These are phyloP conservation scores for Kodamaea fungicola DNA, from an alignment of 1,139 yeast genomes.

Conservation along the genomic window DNA sequence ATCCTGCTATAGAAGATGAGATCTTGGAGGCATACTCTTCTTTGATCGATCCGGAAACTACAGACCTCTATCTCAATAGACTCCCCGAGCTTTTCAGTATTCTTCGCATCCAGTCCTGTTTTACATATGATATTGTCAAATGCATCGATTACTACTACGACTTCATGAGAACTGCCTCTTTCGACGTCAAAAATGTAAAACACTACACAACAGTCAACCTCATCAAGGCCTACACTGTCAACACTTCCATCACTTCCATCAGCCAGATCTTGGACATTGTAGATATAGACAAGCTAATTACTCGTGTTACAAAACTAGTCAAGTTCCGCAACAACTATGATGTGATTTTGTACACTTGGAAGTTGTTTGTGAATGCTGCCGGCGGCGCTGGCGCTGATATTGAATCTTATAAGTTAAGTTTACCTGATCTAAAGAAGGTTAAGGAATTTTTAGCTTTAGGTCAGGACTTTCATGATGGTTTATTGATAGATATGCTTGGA, in stretches of 20 bases:
- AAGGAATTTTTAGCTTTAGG: slow-evolving; percentile 28
- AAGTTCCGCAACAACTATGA: slow-evolving; percentile 31
- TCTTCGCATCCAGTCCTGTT: slow-evolving; percentile 31
- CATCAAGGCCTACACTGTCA: slow-evolving; percentile 30
- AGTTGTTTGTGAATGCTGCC: slow-evolving; percentile 27
- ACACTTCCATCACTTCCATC: slow-evolving; percentile 15
- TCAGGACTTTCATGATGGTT: slow-evolving; percentile 25
- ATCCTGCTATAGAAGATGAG: slow-evolving; percentile 29
- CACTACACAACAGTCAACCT: slow-evolving; percentile 27
- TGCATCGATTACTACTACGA: slow-evolving; percentile 37
- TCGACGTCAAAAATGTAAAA: slow-evolving; percentile 14
- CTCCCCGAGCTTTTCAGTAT: slow-evolving; percentile 23
- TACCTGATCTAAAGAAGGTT: slow-evolving; percentile 32
- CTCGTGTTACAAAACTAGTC: slow-evolving; percentile 25
- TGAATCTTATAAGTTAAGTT: slow-evolving; percentile 19
- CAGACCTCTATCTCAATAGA: slow-evolving; percentile 29
- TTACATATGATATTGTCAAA: slow-evolving; percentile 28
- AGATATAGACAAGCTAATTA: slow-evolving; percentile 40
- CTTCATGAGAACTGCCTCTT: slow-evolving; percentile 13
- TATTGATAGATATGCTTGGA: slow-evolving; percentile 46
- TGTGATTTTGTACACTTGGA: slow-evolving; percentile 35
- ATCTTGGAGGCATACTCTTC: slow-evolving; percentile 27
- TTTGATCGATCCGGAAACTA: slow-evolving; percentile 18
- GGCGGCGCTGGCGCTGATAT: slow-evolving; percentile 8
- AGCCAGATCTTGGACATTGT: slow-evolving; percentile 34